Base-by-base conservation (phyloP, 1,284 basidiomycete genomes). In the Ustilago sp. region DNA sequence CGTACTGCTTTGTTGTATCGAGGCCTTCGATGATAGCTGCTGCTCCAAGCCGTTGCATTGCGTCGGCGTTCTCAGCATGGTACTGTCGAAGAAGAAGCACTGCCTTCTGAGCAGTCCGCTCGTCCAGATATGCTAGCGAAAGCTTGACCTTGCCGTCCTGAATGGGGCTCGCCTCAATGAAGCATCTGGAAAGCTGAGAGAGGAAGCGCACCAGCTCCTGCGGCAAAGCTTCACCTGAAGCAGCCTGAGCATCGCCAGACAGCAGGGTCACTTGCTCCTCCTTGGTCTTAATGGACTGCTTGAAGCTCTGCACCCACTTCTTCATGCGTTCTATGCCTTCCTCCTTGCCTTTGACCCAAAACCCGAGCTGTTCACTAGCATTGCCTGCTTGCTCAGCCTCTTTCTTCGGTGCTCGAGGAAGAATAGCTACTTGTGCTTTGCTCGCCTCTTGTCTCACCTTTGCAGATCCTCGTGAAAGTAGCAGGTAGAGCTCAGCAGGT, bases 261-360 rank as follows among this genome's bases (percentile, higher is more conserved):
- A 76, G 68, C 6, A 62, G 48, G 7, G 15, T 36, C n/a, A 76
- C 51, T 8, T 58, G 51, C 28, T 76, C 74, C 32, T 68, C 35
- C 31, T 39, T 68, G 35, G 32, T 62, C 56, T 63, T 50, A 41
- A 76, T 58, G 4, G 64, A 59, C 19, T 59, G 51, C 36, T 77
- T 73, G 60, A 77, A 77, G 8, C 53, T 38, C 8, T 69, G n/a
- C 8, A 66, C 57, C 74, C 74, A 77, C 12, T 63, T 17, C 28
- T 8, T 58, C 70, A 77, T 77, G n/a, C 53, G 56, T 32, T 47
- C 55, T 17, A 67, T 77, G 17, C 70, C 74, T 17, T 63, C 35
- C 2, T 69, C 70, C 34, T 70, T 74, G 35, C 74, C 74, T 23
- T 59, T 38, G 19, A 77, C 59, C 70, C 70, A 77, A 17, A 77